phyloP scores from a whole-genome alignment of 2,329 filamentous ascomycete genomes.

The Trichoderma sp. region DNA sequence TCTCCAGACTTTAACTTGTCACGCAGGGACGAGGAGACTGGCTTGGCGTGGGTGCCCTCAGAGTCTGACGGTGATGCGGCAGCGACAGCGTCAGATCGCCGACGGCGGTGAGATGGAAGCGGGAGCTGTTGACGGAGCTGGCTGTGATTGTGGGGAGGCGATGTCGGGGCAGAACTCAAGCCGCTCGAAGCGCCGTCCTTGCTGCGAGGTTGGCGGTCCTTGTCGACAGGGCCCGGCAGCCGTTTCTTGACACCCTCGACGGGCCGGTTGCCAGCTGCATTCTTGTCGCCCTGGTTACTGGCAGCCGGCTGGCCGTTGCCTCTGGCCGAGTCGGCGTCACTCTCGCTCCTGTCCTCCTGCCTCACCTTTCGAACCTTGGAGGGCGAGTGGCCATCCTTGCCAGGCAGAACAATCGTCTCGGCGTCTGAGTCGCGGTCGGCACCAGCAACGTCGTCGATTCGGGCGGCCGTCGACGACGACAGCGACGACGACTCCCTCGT shows the following conservation, averaged over 20 bases:
- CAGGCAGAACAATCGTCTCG: slow-evolving; percentile 69
- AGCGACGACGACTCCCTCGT: slow-evolving; percentile 14
- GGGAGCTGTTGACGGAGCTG: slow-evolving; percentile 31
- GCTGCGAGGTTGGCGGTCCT: slow-evolving; percentile 41
- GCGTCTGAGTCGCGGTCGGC: slow-evolving; percentile 68
- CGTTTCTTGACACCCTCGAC: slow-evolving; percentile 50
- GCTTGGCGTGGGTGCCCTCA: slow-evolving; percentile 48
- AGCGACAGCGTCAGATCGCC: slow-evolving; percentile 35
- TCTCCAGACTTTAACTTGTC: slow-evolving; percentile 53
- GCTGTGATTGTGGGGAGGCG: slow-evolving; percentile 44
- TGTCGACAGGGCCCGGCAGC: slow-evolving; percentile 39
- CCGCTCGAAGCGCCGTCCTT: slow-evolving; percentile 56
- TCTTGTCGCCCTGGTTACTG: slow-evolving; percentile 40
- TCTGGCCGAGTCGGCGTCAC: slow-evolving; percentile 47
- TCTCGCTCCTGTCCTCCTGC: slow-evolving; percentile 64
- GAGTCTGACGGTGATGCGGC: slow-evolving; percentile 57
- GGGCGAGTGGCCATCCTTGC: slow-evolving; percentile 65
- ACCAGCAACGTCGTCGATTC: slow-evolving; percentile 37
- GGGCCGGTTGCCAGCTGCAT: slow-evolving; percentile 37
- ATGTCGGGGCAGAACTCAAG: slow-evolving; percentile 60
- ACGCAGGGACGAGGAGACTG: slow-evolving; percentile 47
- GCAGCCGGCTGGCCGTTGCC: slow-evolving; percentile 38
- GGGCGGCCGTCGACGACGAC: slow-evolving; percentile 20
- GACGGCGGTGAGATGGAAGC: slow-evolving; percentile 38
- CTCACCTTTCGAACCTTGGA: slow-evolving; percentile 65